A percentile compares a stretch with the other conserved stretches of the same genome.
Evolutionary conservation across 441 rosid genomes (phyloP).

Genomic region (Macaranga tanarius): DNA sequence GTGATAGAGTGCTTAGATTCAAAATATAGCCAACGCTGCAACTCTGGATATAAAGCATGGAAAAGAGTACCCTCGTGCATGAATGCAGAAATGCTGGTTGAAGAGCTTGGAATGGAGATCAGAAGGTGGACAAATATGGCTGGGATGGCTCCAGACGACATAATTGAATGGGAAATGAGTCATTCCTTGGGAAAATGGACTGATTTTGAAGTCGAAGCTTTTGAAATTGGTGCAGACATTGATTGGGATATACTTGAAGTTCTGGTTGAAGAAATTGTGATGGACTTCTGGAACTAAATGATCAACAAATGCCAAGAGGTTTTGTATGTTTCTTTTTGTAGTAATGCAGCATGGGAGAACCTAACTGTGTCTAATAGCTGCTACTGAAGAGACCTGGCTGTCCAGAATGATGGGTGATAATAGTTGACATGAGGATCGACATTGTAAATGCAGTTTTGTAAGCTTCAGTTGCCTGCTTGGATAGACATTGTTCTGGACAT

Average conservation of each 20-base stretch:
- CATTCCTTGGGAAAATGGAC: constrained; percentile 65
- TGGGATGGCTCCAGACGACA: constrained; percentile 52
- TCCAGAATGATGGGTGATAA: neutral
- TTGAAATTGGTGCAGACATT: constrained; percentile 54
- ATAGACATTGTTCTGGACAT: no score
- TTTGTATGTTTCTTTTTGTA: constrained; percentile 18
- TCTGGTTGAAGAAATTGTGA: constrained; percentile 60
- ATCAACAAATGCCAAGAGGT: constrained; percentile 14
- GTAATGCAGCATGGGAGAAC: constrained; percentile 3
- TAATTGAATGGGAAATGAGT: constrained; percentile 54
- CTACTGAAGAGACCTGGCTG: neutral
- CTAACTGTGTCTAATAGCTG: neutral
- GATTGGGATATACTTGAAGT: constrained; percentile 50
- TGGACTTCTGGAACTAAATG: constrained; percentile 35
- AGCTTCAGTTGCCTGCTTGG: neutral
- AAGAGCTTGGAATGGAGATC: constrained; percentile 52
- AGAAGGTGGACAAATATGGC: constrained; percentile 49
- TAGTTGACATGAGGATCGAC: neutral
- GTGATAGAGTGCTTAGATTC: constrained; percentile 66
- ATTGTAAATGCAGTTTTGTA: neutral
- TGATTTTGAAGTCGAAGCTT: constrained; percentile 53
- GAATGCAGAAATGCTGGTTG: constrained; percentile 36
- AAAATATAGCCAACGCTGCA: constrained; percentile 35
- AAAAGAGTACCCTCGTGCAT: constrained; percentile 30
- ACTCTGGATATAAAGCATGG: constrained; percentile 50